Evolutionary conservation across 148 eudicot genomes (phyloP).

Genomic region (Vaccinium corymbosum): DNA sequence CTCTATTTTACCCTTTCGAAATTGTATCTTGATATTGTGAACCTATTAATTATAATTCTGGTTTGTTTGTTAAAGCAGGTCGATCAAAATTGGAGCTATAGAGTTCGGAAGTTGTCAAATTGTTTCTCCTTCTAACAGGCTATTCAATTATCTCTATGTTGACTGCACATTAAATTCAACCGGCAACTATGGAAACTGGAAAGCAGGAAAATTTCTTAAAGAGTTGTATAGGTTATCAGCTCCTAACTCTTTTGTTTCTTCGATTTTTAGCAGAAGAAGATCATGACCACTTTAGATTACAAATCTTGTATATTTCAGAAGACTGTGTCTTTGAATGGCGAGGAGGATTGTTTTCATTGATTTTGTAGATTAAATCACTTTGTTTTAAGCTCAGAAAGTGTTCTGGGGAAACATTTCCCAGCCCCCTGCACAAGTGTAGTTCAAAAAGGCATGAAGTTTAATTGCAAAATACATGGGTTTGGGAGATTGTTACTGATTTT

Average conservation of each 20-base stretch:
- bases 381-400: slow-evolving; percentile 15
- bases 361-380: slow-evolving; percentile 19
- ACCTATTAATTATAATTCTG: neutral
- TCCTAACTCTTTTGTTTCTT: slow-evolving; percentile 70
- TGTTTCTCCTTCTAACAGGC: slow-evolving; percentile 19
- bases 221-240: slow-evolving; percentile 64
- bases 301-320: slow-evolving; percentile 39
- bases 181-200: slow-evolving; percentile 17
- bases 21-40: neutral
- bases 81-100: slow-evolving; percentile 63
- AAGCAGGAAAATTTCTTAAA: slow-evolving; percentile 19
- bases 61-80: slow-evolving; percentile 33
- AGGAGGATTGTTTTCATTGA: slow-evolving; percentile 27
- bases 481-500: slow-evolving; percentile 5
- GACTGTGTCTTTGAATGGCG: slow-evolving; percentile 17
- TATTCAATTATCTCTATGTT: slow-evolving; percentile 29
- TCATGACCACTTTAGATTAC: slow-evolving; percentile 28
- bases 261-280: slow-evolving; percentile 82
- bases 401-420: slow-evolving; percentile 9
- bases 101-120: slow-evolving; percentile 20
- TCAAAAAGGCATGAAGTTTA: neutral
- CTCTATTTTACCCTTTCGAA: neutral
- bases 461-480: neutral
- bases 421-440: neutral
- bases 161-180: slow-evolving; percentile 30